A percentile compares a stretch with the other conserved stretches of the same genome.
Conservation (phyloP, 106 monocot species). For the Cymbidium sinense region DNA sequence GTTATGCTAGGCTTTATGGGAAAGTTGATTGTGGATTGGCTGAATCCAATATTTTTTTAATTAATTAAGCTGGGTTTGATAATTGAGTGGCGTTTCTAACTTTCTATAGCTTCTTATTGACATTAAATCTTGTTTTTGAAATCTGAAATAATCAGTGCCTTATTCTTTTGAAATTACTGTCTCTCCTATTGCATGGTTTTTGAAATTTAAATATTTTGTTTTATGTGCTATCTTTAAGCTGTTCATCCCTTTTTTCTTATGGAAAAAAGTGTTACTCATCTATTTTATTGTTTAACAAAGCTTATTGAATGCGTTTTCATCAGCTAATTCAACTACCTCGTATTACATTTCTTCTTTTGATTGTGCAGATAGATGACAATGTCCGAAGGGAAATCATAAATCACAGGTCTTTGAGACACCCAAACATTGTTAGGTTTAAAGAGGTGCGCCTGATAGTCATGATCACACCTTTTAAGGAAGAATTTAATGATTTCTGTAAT, state of each 20-base stretch:
- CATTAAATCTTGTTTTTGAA: neutral
- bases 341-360: neutral
- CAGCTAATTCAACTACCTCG: neutral
- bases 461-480: neutral
- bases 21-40: no score
- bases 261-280: neutral
- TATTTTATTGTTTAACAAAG: neutral
- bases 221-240: neutral
- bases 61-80: neutral
- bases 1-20: no score
- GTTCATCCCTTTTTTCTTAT: neutral
- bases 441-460: constrained; percentile 28
- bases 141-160: neutral
- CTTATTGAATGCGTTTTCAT: neutral
- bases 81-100: neutral
- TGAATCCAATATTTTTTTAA: no score
- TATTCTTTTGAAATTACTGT: neutral
- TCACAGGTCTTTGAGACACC: constrained; percentile 68
- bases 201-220: neutral
- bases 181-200: neutral
- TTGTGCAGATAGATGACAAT: constrained; percentile 66
- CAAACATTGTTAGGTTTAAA: constrained; percentile 72
- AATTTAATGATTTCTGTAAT: neutral
- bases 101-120: neutral
- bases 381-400: constrained; percentile 75